Evolutionary conservation across 176 grass and related monocot species (phyloP).

Genomic region (Typha latifolia): DNA sequence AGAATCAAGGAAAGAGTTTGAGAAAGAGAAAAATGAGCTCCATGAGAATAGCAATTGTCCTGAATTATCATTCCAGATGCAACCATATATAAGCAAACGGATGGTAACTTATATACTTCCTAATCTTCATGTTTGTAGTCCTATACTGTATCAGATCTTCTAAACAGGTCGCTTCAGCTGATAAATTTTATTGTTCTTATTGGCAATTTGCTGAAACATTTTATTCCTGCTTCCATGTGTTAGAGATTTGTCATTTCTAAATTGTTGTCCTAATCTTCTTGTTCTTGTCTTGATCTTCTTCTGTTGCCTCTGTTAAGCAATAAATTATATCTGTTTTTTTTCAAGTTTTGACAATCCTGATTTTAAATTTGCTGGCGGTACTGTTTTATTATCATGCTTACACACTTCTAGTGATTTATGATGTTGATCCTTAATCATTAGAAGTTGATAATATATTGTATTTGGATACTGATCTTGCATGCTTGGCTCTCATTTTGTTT

Average conservation of each 20-base stretch:
- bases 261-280: not conserved
- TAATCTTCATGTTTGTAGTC: conserved; percentile 11
- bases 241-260: not conserved
- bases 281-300: not conserved
- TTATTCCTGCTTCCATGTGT: not conserved
- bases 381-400: conserved; percentile 1
- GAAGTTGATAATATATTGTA: not conserved
- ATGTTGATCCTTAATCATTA: not conserved
- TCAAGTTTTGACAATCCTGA: not conserved
- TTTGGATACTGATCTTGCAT: not conserved
- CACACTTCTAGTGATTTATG: conserved; percentile 1
- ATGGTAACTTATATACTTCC: conserved; percentile 43
- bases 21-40: conserved; percentile 43
- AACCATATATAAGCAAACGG: conserved; percentile 90
- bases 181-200: no score
- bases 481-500: conserved; percentile 7
- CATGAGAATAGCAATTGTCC: conserved; percentile 16
- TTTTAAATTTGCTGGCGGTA: not conserved
- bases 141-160: not conserved
- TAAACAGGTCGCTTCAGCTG: not conserved
- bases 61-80: conserved; percentile 43
- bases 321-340: conserved; percentile 4
- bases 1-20: conserved; percentile 74
- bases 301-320: not conserved
- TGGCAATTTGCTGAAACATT: no score